Conservation (phyloP, 345 rosid genomes). For the Syzygium aromaticum region DNA sequence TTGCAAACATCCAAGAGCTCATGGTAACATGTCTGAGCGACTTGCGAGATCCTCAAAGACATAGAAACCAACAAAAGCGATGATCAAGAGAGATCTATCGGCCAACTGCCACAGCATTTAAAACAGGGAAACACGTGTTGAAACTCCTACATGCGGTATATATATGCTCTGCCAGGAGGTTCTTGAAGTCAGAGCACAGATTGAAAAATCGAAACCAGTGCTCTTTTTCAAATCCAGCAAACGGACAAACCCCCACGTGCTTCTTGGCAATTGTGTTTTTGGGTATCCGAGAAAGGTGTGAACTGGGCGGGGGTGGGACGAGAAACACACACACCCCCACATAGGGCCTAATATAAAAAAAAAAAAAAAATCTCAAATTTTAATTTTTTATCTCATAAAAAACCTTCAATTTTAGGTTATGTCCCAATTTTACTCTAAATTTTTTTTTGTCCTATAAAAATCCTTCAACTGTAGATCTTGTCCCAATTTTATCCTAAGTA, state of each 20-base stretch:
- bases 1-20: neutral
- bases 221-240: neutral
- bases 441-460: no score
- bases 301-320: neutral
- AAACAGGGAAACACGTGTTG: neutral
- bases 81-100: neutral
- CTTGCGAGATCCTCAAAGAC: neutral
- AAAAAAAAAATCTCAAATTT: no score
- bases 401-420: no score
- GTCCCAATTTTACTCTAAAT: no score
- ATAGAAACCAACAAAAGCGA: neutral
- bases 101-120: neutral
- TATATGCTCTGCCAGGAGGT: neutral
- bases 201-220: neutral
- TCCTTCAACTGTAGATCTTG: no score
- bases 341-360: no score
- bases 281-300: neutral
- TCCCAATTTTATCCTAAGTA: no score
- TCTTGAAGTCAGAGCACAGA: neutral
- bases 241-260: neutral
- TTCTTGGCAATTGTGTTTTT: neutral
- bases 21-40: neutral
- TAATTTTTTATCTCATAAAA: no score
- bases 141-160: neutral
- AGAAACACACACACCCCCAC: no score